phyloP scores from a whole-genome alignment of 2,329 filamentous ascomycete genomes.

The Balansia obtecta region DNA sequence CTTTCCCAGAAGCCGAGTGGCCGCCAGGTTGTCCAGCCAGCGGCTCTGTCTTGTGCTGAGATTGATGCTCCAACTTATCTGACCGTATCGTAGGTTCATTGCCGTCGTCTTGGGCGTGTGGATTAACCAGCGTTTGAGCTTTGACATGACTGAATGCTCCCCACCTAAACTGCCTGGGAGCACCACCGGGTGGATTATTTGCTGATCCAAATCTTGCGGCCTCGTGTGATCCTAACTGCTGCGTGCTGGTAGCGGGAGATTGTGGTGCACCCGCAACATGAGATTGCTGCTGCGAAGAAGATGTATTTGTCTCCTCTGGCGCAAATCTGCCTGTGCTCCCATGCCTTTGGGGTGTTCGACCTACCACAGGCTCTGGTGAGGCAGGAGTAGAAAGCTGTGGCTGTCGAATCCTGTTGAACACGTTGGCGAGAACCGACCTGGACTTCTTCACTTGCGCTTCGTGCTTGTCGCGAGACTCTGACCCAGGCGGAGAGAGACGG shows the following conservation, averaged over 20 bases:
- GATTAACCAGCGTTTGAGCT: slow-evolving; percentile 4
- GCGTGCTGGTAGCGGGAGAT: neutral
- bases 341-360: neutral
- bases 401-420: slow-evolving; percentile 18
- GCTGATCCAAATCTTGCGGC: neutral
- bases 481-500: neutral
- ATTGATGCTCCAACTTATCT: neutral
- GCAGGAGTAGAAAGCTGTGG: slow-evolving; percentile 16
- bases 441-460: slow-evolving; percentile 12
- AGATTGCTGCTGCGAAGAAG: neutral
- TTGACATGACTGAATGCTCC: slow-evolving; percentile 13
- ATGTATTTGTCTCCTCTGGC: neutral
- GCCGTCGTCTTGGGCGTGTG: slow-evolving; percentile 6
- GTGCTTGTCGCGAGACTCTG: neutral
- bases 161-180: slow-evolving; percentile 10
- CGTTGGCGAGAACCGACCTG: slow-evolving; percentile 19
- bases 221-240: neutral
- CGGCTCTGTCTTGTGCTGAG: neutral
- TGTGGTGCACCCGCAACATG: neutral
- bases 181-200: slow-evolving; percentile 1
- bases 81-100: slow-evolving; percentile 10
- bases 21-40: neutral
- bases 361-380: neutral
- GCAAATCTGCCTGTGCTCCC: neutral
- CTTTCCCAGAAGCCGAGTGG: neutral